Conservation (phyloP, 805 yeast genomes). For the Candida nemodendra region DNA sequence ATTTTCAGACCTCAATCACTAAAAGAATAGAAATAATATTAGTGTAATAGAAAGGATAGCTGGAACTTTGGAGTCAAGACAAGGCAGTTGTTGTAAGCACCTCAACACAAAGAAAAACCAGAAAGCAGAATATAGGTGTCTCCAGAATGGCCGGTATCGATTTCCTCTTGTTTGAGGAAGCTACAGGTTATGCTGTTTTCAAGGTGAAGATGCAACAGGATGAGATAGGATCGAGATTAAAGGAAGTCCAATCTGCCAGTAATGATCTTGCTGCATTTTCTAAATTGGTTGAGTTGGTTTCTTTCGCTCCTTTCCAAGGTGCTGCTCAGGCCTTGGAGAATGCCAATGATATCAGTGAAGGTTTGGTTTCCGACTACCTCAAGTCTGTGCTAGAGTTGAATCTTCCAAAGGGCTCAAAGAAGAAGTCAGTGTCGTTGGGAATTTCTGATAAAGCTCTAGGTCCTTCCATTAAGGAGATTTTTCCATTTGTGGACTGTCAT, state of each 20-base stretch:
- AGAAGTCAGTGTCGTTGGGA: conserved; percentile 72
- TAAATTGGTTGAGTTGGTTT: conserved; percentile 87
- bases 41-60: no score
- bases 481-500: conserved; percentile 87
- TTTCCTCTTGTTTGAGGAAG: conserved; percentile 94
- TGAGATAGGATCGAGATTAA: conserved; percentile 84
- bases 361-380: conserved; percentile 89
- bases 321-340: conserved; percentile 99
- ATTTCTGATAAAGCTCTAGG: conserved; percentile 94
- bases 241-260: conserved; percentile 91
- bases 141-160: conserved; percentile 68
- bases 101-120: no score
- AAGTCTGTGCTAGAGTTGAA: conserved; percentile 87
- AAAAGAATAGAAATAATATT: no score
- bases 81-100: no score
- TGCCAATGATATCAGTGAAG: conserved; percentile 97
- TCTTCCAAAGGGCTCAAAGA: conserved; percentile 74
- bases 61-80: no score
- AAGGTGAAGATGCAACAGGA: conserved; percentile 93
- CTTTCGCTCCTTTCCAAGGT: conserved; percentile 98
- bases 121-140: neutral
- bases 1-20: no score
- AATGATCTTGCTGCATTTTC: conserved; percentile 84
- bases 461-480: conserved; percentile 89
- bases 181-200: conserved; percentile 97